Evolutionary conservation across 768 basidiomycete species (phyloP).

Genomic region (Inosperma sp.): DNA sequence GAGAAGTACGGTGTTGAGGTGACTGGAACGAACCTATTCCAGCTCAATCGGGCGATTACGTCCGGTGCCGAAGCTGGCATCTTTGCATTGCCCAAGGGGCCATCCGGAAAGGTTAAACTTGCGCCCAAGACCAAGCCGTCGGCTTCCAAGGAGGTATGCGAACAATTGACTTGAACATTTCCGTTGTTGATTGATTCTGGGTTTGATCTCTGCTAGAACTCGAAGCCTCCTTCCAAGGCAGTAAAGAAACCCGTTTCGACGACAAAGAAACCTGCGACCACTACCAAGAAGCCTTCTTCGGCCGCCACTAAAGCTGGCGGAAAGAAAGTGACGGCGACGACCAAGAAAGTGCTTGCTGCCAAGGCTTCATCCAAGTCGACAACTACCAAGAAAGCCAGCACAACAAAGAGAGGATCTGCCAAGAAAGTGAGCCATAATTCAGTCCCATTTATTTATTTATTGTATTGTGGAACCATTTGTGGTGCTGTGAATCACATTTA

Average conservation of each 20-base stretch:
- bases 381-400: conserved; percentile 32
- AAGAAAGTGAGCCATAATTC: conserved; percentile 68
- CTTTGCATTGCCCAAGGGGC: conserved; percentile 48
- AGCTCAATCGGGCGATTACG: conserved; percentile 80
- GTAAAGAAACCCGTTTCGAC: conserved; percentile 31
- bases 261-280: conserved; percentile 30
- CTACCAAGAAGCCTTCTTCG: background rate
- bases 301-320: conserved; percentile 26
- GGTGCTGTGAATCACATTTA: no score
- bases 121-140: conserved; percentile 54
- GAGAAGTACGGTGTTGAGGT: conserved; percentile 75
- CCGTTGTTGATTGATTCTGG: background rate
- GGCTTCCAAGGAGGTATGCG: conserved; percentile 57
- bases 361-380: conserved; percentile 28
- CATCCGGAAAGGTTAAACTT: conserved; percentile 51
- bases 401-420: conserved; percentile 47
- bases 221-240: conserved; percentile 42
- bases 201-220: conserved; percentile 35
- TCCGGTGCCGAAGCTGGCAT: conserved; percentile 44
- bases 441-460: no score
- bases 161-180: background rate
- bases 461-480: no score
- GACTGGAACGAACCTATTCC: conserved; percentile 55
- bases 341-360: conserved; percentile 29
- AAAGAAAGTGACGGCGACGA: conserved; percentile 26